Base-by-base conservation (phyloP, 2,329 filamentous ascomycete species). In the Venturia aucupariae region DNA sequence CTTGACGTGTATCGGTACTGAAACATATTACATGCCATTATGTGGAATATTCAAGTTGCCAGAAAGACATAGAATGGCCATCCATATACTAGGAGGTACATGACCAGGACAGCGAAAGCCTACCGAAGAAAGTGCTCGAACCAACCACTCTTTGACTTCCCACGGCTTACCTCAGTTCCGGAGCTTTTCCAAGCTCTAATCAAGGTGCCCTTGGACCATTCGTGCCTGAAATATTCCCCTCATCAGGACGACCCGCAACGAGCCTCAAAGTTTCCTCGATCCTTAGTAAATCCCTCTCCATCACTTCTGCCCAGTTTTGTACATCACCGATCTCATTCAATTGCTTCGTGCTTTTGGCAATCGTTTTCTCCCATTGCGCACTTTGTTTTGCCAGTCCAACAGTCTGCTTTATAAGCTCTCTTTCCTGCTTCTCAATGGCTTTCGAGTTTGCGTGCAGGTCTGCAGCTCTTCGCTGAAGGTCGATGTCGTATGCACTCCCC, bases 241-340 rank as follows among this genome's bases (percentile, higher is more conserved):
- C 66, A 6, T 63, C 70, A 39, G 64, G 68, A 63, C 70, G 67
- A 22, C 70, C 72, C 57, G 76, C 74, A 11, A 71, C 74, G 67
- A 77, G 63, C 63, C 75, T 68, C 62, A 76, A 59, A 30, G 75
- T 77, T 68, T 77, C 75, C 67, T 77, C 75, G 66, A 77, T 63
- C 46, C 77, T 74, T 63, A 77, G 54, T 65, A 77, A 59, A 61
- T 77, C 75, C 59, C 75, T 68, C 66, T 77, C 90, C 71, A 93
- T 79, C 76, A 92, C 85, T 81, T 94, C 90, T 27, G 90, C 89
- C 90, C 90, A 94, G 74, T 92, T 92, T 80, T 93, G 89, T 72
- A 93, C 84, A 72, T 92, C 87, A 30, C 90, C 89, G 67, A 92
- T 79, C 79, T 92, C 89, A 77, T 92, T 92, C 66, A 93, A 78